phyloP scores from a whole-genome alignment of 2,329 filamentous ascomycete species.

The Proliferodiscus dingleyae region DNA sequence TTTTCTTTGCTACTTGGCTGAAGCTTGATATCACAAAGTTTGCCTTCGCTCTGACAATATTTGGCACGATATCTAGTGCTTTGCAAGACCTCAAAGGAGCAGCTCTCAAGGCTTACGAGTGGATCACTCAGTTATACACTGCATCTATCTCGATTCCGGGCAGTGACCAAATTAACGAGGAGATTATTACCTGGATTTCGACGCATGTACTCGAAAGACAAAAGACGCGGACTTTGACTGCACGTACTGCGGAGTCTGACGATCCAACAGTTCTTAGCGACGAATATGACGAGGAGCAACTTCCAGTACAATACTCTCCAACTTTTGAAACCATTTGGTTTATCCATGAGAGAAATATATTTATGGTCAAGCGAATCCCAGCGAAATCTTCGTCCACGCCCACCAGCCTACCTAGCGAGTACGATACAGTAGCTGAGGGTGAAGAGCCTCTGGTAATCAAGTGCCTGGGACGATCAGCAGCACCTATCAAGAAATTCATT shows the following conservation, averaged over 20 bases:
- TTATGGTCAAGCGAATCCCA: conserved; percentile 41
- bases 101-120: conserved; percentile 37
- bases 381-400: conserved; percentile 16
- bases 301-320: conserved; percentile 40
- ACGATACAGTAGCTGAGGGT: conserved; percentile 42
- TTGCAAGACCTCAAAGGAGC: conserved; percentile 35
- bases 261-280: conserved; percentile 20
- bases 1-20: conserved; percentile 38
- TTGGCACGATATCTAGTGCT: conserved; percentile 37
- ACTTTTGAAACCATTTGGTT: conserved; percentile 45
- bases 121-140: conserved; percentile 39
- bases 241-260: conserved; percentile 37
- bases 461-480: conserved; percentile 47
- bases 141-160: conserved; percentile 41
- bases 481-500: conserved; percentile 43
- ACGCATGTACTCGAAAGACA: conserved; percentile 36
- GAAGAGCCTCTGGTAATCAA: conserved; percentile 42
- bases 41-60: conserved; percentile 41
- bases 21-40: conserved; percentile 42
- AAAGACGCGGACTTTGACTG: conserved; percentile 37
- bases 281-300: conserved; percentile 22
- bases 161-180: conserved; percentile 41
- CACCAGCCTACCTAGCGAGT: conserved; percentile 32
- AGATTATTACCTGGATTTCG: conserved; percentile 42
- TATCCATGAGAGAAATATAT: conserved; percentile 42